Evolutionary conservation across 2,329 filamentous ascomycete species (phyloP).

Genomic region (Rhytidhysteron rufulum): DNA sequence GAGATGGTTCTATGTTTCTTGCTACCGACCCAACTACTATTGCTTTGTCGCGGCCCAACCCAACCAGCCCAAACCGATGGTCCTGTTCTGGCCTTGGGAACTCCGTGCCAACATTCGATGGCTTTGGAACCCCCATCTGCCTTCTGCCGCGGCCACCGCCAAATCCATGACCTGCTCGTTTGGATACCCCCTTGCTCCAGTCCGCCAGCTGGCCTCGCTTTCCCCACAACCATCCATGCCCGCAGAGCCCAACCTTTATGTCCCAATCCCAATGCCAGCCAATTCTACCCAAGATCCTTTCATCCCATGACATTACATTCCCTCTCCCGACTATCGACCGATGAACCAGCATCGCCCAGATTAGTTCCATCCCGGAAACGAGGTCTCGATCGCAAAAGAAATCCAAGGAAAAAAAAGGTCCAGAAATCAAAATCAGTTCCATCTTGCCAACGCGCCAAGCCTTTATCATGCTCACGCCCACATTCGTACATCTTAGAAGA

Average conservation of each 20-base stretch:
- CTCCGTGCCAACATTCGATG: no score
- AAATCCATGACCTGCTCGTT: constrained; percentile 3
- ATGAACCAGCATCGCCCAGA: constrained; percentile 26
- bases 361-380: background rate
- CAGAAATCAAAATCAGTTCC: constrained; percentile 12
- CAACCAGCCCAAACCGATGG: constrained; percentile 3
- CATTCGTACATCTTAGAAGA: constrained; percentile 1
- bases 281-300: constrained; percentile 13
- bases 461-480: constrained; percentile 2
- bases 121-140: no score
- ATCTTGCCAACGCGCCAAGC: constrained; percentile 8
- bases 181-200: constrained; percentile 4
- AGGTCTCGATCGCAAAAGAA: background rate
- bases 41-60: constrained; percentile 4
- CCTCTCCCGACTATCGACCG: constrained; percentile 16
- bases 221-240: constrained; percentile 17
- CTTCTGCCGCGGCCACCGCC: background rate
- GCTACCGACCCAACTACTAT: no score
- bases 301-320: constrained; percentile 21
- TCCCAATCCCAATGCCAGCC: constrained; percentile 3
- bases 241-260: constrained; percentile 5
- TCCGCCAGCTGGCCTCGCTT: constrained; percentile 4
- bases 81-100: constrained; percentile 10
- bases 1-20: no score
- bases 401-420: constrained; percentile 21